Evolutionary conservation across 1,139 yeast genomes (phyloP).

Genomic region (Zygosaccharomyces sapae): DNA sequence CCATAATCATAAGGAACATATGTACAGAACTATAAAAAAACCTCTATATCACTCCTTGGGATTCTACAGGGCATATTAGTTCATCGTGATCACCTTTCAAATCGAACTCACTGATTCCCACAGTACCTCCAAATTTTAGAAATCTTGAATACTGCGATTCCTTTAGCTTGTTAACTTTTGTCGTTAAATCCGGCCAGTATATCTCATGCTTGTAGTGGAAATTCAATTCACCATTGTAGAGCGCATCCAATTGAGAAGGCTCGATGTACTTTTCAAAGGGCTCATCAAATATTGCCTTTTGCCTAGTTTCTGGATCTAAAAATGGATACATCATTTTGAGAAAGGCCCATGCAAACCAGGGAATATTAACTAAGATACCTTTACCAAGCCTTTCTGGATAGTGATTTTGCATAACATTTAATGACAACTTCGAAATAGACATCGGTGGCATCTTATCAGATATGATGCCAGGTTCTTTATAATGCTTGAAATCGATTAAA

Average conservation of each 20-base stretch:
- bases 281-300: conserved; percentile 80
- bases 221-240: conserved; percentile 74
- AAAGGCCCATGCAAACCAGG: conserved; percentile 84
- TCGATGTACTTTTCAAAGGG: conserved; percentile 82
- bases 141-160: conserved; percentile 54
- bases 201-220: conserved; percentile 71
- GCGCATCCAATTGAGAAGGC: conserved; percentile 66
- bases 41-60: conserved; percentile 8
- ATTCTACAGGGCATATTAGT: conserved; percentile 37
- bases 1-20: conserved; percentile 1
- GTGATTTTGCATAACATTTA: conserved; percentile 83
- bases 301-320: conserved; percentile 86
- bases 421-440: conserved; percentile 63
- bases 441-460: conserved; percentile 38
- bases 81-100: conserved; percentile 54
- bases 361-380: conserved; percentile 82
- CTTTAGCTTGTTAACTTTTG: conserved; percentile 52
- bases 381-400: conserved; percentile 89
- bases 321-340: conserved; percentile 83
- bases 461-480: conserved; percentile 43
- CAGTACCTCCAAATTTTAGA: conserved; percentile 54
- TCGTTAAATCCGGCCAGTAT: conserved; percentile 72
- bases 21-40: not conserved
- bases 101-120: conserved; percentile 78
- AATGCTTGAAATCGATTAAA: conserved; percentile 79